A percentile compares a stretch with the other conserved stretches of the same genome.
These are phyloP conservation scores for Amanita rubescens DNA, from an alignment of 768 basidiomycete genomes.

Conservation along the genomic window DNA sequence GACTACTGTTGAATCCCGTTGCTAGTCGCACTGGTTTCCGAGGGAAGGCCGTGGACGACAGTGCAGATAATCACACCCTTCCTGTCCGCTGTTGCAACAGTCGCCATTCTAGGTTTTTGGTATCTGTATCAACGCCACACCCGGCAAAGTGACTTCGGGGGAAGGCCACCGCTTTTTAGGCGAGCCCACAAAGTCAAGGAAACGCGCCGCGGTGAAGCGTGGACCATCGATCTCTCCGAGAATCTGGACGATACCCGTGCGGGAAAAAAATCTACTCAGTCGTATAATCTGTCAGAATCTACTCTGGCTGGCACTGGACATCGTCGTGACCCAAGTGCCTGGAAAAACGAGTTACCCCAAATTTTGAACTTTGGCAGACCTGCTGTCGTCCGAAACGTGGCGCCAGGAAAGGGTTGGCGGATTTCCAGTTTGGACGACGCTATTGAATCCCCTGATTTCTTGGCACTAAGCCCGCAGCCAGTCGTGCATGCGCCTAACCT, in stretches of 20 bases:
- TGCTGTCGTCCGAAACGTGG: background rate
- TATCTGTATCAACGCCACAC: background rate
- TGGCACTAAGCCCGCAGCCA: background rate
- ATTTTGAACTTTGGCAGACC: background rate
- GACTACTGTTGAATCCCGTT: background rate
- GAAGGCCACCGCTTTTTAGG: background rate
- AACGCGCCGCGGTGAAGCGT: background rate
- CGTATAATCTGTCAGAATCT: background rate
- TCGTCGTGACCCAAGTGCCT: background rate
- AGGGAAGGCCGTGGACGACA: background rate
- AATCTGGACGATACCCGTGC: background rate
- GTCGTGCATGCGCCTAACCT: background rate
- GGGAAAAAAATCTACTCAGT: background rate
- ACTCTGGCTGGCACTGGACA: background rate
- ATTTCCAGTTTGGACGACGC: background rate
- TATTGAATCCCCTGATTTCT: background rate
- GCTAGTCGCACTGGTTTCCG: background rate
- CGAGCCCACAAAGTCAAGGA: background rate
- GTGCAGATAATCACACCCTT: conserved; percentile 2
- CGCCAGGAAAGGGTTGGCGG: background rate
- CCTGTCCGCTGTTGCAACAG: background rate
- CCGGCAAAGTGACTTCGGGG: too few species aligned
- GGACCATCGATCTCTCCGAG: background rate
- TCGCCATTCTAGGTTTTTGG: background rate
- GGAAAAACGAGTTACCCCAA: background rate